Evolutionary conservation across 768 basidiomycete genomes (phyloP), one percentile per base, ranked within the genome.

Genomic region (Tremella mesenterica): DNA sequence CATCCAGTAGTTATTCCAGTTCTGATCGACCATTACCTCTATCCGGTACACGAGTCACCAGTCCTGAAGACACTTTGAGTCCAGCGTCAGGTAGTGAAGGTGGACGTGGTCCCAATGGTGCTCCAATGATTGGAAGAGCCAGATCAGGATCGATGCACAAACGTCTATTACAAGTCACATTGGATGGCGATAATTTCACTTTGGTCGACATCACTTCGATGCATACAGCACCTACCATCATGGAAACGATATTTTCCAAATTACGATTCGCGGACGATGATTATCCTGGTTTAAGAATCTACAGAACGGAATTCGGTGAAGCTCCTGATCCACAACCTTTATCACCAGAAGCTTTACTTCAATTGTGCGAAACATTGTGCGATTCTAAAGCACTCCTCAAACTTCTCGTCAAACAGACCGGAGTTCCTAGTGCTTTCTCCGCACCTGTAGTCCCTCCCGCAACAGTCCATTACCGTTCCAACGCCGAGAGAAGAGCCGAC

Each of bases 261-360:
- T 54, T 74, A 16, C 70, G 70, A 12, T 70, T 96, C 38, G 78
- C 79, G 31, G 88, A 89, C 64, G 91, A 92, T 54, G 88, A 93
- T 52, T 83, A 86, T 67, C 71, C 78, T 7, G 81, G 79, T 26
- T 84, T 84, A 68, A 81, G 83, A 23, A 85, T 97, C 50, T 90
- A 87, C 76, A 85, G 83, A 56, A 93, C 90, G 0, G 86, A 88
- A 73, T 85, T 95, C 63, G 87, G 86, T 54, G 79, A 81, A 25
- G 84, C 78, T 59, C 85, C 85, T 16, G 80, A 85, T 39, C 82
- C 86, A 3, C 83, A 83, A 13, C 81, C 89, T 6, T 74, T 95
- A 28, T 75, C 80, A 12, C 81, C 85, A 56, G 84, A 88, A 26
- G 77, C 76, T 56, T 75, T 97, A 5, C 79, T 86, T 63, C 78